Percentiles rank a stretch among this genome's conserved stretches.
These are phyloP conservation scores for Sutorius eximius DNA, from an alignment of 1,284 basidiomycete genomes.

Conservation along the genomic window DNA sequence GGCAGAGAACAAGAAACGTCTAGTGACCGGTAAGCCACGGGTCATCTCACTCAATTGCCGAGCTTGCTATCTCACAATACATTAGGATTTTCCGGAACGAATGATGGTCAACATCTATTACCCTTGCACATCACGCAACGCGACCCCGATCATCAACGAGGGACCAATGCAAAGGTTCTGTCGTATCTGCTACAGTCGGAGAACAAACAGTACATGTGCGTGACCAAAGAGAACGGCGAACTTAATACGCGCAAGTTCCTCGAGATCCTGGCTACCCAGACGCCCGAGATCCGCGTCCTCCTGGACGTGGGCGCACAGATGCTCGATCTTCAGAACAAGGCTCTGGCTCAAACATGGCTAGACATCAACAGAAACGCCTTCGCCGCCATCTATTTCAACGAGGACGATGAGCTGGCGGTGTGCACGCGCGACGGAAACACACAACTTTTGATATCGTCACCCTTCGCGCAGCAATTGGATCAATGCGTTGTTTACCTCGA, in stretches of 20 bases:
- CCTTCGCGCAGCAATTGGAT: slow-evolving; percentile 41
- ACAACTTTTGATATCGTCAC: slow-evolving; percentile 43
- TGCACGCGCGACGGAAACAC: slow-evolving; percentile 38
- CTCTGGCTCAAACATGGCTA: slow-evolving; percentile 45
- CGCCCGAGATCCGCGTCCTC: slow-evolving; percentile 43
- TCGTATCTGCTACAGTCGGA: slow-evolving; percentile 44
- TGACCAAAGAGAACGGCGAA: slow-evolving; percentile 16
- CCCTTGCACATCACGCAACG: slow-evolving; percentile 13
- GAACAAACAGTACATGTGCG: slow-evolving; percentile 40
- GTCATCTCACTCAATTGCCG: not conserved
- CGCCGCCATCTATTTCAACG: slow-evolving; percentile 50
- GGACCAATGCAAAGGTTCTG: slow-evolving; percentile 41
- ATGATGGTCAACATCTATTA: slow-evolving; percentile 14
- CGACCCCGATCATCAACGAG: slow-evolving; percentile 14
- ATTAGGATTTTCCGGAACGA: slow-evolving; percentile 23
- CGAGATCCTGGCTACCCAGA: slow-evolving; percentile 15
- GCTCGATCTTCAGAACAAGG: slow-evolving; percentile 47
- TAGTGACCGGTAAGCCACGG: slow-evolving; percentile 8
- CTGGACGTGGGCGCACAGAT: slow-evolving; percentile 59
- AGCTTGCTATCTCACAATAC: too few species aligned
- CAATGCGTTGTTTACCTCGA: slow-evolving; percentile 53
- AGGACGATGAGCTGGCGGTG: slow-evolving; percentile 43
- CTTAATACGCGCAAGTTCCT: slow-evolving; percentile 4
- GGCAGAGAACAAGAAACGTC: slow-evolving; percentile 29
- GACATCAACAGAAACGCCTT: slow-evolving; percentile 26